These are phyloP conservation scores for Mucor mucedo DNA, from an alignment of 371 early-diverging fungal species.

Conservation along the genomic window DNA sequence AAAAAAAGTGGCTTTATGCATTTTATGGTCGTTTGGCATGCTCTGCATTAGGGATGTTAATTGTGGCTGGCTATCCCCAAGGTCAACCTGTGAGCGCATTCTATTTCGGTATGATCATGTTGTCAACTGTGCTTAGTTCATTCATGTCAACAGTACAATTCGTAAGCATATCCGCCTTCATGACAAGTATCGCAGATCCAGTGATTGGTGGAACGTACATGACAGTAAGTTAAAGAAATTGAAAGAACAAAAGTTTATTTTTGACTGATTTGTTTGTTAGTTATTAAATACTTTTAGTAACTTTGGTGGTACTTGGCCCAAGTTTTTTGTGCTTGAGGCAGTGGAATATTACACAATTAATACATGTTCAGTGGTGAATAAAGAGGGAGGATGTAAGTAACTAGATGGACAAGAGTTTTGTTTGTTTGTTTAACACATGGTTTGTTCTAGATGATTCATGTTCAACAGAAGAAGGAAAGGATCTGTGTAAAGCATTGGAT, in stretches of 20 bases:
- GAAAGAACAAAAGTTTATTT: background rate
- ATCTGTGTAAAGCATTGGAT: conserved; percentile 62
- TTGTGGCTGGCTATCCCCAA: conserved; percentile 82
- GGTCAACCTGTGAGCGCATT: conserved; percentile 63
- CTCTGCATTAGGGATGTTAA: conserved; percentile 82
- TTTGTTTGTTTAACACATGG: no score
- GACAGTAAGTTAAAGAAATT: conserved; percentile 67
- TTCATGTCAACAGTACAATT: conserved; percentile 95
- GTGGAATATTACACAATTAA: conserved; percentile 91
- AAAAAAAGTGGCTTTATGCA: conserved; percentile 85
- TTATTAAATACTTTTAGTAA: conserved; percentile 94
- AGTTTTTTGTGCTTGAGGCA: conserved; percentile 90
- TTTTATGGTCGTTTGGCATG: conserved; percentile 85
- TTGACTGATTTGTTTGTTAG: conserved; percentile 36
- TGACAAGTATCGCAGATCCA: conserved; percentile 95
- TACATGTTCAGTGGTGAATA: conserved; percentile 56
- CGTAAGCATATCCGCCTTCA: conserved; percentile 93
- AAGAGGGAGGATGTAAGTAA: conserved; percentile 41
- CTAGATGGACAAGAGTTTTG: background rate
- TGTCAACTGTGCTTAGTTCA: conserved; percentile 80
- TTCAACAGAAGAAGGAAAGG: conserved; percentile 63
- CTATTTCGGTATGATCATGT: conserved; percentile 87
- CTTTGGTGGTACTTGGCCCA: conserved; percentile 98
- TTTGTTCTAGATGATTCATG: conserved; percentile 54
- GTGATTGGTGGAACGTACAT: conserved; percentile 97